These are phyloP conservation scores for Trypanosoma boissoni DNA, from an alignment of 208 protist genomes.

Conservation along the genomic window DNA sequence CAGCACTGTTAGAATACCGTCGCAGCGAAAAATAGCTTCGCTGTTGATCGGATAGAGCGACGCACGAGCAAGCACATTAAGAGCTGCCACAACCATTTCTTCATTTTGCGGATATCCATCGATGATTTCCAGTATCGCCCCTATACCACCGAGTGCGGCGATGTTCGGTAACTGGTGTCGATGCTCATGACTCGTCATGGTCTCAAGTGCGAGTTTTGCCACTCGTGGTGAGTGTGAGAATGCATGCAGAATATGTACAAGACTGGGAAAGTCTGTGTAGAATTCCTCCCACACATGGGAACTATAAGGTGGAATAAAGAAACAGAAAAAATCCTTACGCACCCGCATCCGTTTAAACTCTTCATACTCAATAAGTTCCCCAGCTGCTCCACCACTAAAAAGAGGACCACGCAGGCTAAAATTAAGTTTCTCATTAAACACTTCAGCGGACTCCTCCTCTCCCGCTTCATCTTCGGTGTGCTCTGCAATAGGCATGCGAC, in stretches of 20 bases:
- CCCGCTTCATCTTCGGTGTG: background rate
- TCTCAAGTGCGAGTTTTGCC: slow-evolving; percentile 45
- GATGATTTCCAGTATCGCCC: slow-evolving; percentile 73
- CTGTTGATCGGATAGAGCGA: slow-evolving; percentile 62
- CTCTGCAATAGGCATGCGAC: slow-evolving; percentile 60
- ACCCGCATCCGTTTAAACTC: slow-evolving; percentile 25
- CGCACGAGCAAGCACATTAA: slow-evolving; percentile 58
- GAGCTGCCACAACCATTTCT: slow-evolving; percentile 50
- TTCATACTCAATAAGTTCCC: slow-evolving; percentile 34
- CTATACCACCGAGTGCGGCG: slow-evolving; percentile 53
- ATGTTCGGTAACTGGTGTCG: slow-evolving; percentile 21
- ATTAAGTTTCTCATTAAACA: slow-evolving; percentile 33
- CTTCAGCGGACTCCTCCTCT: slow-evolving; percentile 15
- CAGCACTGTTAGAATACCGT: slow-evolving; percentile 72
- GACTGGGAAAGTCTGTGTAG: slow-evolving; percentile 56
- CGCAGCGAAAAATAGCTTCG: slow-evolving; percentile 54
- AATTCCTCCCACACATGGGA: slow-evolving; percentile 73
- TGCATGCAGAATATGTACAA: slow-evolving; percentile 70
- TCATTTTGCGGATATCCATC: slow-evolving; percentile 77
- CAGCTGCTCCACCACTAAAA: slow-evolving; percentile 34
- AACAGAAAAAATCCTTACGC: slow-evolving; percentile 20
- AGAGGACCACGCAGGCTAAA: slow-evolving; percentile 25
- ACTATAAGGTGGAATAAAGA: slow-evolving; percentile 38
- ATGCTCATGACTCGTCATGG: slow-evolving; percentile 32
- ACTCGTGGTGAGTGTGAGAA: slow-evolving; percentile 63